Base-by-base conservation (phyloP, 306 rosid genomes). In the Fragaria iinumae region DNA sequence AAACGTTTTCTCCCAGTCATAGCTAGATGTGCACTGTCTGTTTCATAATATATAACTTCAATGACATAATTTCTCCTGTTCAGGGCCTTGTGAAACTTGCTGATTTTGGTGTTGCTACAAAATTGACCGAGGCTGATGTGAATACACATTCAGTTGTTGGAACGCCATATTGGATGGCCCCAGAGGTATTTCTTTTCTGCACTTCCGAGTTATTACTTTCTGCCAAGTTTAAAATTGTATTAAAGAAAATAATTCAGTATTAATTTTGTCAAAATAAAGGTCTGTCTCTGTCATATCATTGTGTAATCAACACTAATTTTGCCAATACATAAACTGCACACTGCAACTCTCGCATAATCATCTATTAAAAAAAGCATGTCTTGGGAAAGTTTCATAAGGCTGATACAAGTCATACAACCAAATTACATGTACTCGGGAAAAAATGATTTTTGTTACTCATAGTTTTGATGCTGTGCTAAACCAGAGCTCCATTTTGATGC, bases 91-190 rank as follows among this genome's bases (percentile, higher is more conserved):
- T 96, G 87, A 96, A 96, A 86, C 96, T 96, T 71, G 99, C 99
- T 81, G 99, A 96, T 92, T 96, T 96, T 85, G 99, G 99, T 67
- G 99, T 96, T 73, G 99, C 99, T 8, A 96, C 99, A 53, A 96
- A 96, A 75, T 79, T 96, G 82, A 96, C 95, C 16, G 99, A 96
- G 85, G 99, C 99, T 53, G 99, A 96, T 86, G 97, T 93, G 64
- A 92, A 96, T 86, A 96, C 99, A 25, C 99, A 96, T 89, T 96
- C 99, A 48, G 99, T 96, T 84, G 99, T 92, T 81, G 99, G 99
- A 81, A 96, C 99, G 12, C 99, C 99, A 69, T 96, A 96, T 80
- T 96, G 99, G 99, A 96, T 96, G 99, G 99, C 99, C 71, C 99
- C 99, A 45, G 99, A 96, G 99, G 99, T 96, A 87, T 66, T 23